These are phyloP conservation scores for Glarea lozoyensis DNA, from an alignment of 495 filamentous ascomycete genomes.

Conservation along the genomic window DNA sequence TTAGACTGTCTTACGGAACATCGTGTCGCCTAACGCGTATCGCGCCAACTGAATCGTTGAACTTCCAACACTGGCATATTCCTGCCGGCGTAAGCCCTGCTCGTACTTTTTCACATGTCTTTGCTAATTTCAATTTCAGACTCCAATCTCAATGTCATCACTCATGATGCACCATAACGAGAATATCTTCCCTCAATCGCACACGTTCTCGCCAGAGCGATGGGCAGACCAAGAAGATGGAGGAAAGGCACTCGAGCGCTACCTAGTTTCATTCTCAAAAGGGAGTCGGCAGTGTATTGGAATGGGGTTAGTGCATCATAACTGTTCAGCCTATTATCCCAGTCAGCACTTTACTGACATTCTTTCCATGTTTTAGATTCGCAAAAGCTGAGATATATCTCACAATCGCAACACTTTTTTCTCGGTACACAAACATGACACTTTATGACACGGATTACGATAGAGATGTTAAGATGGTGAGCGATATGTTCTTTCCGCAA, in stretches of 20 bases:
- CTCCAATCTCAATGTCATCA: conserved; percentile 31
- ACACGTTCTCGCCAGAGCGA: conserved; percentile 31
- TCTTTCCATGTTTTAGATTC: conserved; percentile 21
- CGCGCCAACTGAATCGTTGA: conserved; percentile 9
- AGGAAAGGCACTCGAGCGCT: conserved; percentile 23
- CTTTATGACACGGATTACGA: conserved; percentile 4
- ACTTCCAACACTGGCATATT: conserved; percentile 21
- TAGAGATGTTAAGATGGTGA: neutral
- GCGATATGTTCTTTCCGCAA: conserved; percentile 3
- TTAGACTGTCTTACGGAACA: conserved; percentile 30
- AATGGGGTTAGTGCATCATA: conserved; percentile 23
- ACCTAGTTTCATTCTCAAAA: conserved; percentile 33
- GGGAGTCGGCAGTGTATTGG: conserved; percentile 39
- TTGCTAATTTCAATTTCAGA: conserved; percentile 20
- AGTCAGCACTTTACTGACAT: neutral
- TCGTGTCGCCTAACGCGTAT: conserved; percentile 11
- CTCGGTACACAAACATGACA: conserved; percentile 22
- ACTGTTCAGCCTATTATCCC: neutral
- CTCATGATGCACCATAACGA: conserved; percentile 30
- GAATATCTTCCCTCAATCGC: conserved; percentile 27
- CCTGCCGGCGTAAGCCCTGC: conserved; percentile 12
- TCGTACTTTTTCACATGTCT: neutral
- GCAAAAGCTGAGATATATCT: conserved; percentile 27
- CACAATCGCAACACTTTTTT: conserved; percentile 27
- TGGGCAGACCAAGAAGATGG: conserved; percentile 27